Base-by-base conservation (phyloP, 2,329 filamentous ascomycete species). In the Paracoccidioides lutzii region DNA sequence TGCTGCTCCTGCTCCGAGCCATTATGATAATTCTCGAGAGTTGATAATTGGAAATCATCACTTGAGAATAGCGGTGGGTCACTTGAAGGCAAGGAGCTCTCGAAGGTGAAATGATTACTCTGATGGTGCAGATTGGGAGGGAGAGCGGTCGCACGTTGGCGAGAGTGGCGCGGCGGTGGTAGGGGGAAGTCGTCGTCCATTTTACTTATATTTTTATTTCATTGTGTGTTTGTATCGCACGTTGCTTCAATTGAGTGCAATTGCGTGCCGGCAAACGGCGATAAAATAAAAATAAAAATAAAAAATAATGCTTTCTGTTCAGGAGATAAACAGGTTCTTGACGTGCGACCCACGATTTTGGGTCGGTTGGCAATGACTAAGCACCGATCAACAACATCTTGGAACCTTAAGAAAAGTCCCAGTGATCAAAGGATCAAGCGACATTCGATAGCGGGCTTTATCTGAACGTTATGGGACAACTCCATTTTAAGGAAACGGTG, bases 41-140 rank as follows among this genome's bases (percentile, higher is more conserved):
- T 72, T 0, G 73, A 73, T 0, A 69, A 72, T 10, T 73, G 71
- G 50, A 73, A 69, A 53, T 76, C 74, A 54, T 76, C 74, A 56
- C 73, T 75, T 0, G 74, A 76, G 62, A 76, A 76, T 1, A 76
- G 61, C 1, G 74, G 73, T 0, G 73, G 72, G 52, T 76, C 74
- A 53, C 67, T 73, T 0, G 72, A 74, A 0, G 68, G 70, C 45
- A 32, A 35, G 54, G 15, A 44, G 59, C 55, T 66, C 69, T 6
- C 66, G 67, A 58, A 53, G 61, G 55, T 51, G 69, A 64, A 43
- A 67, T 73, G 68, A 6, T 56, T 46, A 35, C 22, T 28, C 35
- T 37, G 35, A 15, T 40, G 33, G 0, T 33, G 15, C 33, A 28
- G 48, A 35, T 40, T 3, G n/a, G n/a, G n/a, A 35, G 48, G 15